Evolutionary conservation across 129 eudicot species (phyloP), one percentile per base, ranked within the genome.

Genomic region (Helianthus annuus): DNA sequence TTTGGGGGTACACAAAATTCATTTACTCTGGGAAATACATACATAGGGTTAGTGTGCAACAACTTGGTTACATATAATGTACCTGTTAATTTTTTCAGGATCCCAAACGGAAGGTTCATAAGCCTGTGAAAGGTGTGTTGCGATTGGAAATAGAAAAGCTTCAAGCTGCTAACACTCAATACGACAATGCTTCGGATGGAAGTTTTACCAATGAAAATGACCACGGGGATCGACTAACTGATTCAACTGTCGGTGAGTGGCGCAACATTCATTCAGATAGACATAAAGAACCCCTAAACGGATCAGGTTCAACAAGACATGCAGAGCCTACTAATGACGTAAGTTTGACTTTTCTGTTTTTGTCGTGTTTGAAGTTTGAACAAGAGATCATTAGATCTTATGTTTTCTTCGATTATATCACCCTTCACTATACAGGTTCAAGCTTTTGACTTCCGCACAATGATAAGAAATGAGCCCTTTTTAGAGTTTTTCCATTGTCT

Each of bases 401-500:
- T 65, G 22, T 42, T 9, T 40, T 65, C 29, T 63, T 40, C 27
- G 13, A 42, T 24, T 44, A 44, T 60, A 6, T 73, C 42, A 27
- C 71, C 52, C 56, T 62, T 51, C 71, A 16, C 56, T 71, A n/a
- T 81, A 66, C 93, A 93, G 98, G 85, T 95, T 78, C 94, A 90
- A 82, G 96, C 97, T 45, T 95, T 95, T 80, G 99, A 95, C 85
- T 95, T 91, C 79, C 99, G 96, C 61, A 87, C 87, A 73, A 88
- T 90, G 56, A 81, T 94, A 44, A 91, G 96, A 87, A 95, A 91
- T 17, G 99, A 95, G 82, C 99, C 99, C 24, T 95, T 95, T 82
- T 80, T 95, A 82, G 97, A 95, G 72, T 96, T 89, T 74, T 95
- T 95, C 70, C 99, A 95, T 64, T 90, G 95, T 80, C 97, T 95